Evolutionary conservation across 306 rosid genomes (phyloP).

Genomic region (Inga laurina): DNA sequence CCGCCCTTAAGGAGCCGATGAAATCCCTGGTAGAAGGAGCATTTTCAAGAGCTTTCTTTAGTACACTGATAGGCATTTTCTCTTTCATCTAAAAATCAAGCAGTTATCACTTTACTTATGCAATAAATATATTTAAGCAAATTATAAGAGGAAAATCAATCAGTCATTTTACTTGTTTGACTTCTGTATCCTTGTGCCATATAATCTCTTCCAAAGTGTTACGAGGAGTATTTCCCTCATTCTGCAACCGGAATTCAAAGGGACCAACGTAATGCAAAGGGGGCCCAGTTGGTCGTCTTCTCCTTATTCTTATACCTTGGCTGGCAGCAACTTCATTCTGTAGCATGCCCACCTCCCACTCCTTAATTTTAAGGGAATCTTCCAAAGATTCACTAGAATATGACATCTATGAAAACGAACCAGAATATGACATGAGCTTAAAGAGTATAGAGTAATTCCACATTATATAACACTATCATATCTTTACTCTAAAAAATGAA

Average conservation of each 20-base stretch:
- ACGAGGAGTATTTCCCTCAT: slow-evolving; percentile 87
- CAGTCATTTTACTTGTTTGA: slow-evolving; percentile 49
- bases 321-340: slow-evolving; percentile 82
- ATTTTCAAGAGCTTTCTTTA: slow-evolving; percentile 62
- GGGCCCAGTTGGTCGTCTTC: slow-evolving; percentile 84
- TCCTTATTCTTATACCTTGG: slow-evolving; percentile 88
- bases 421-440: slow-evolving; percentile 13
- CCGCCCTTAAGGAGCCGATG: slow-evolving; percentile 76
- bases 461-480: neutral
- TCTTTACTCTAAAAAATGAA: slow-evolving; percentile 14
- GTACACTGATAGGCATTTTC: slow-evolving; percentile 55
- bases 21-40: slow-evolving; percentile 86
- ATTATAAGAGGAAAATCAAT: slow-evolving; percentile 22
- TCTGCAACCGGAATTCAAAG: slow-evolving; percentile 82
- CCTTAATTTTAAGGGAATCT: slow-evolving; percentile 66
- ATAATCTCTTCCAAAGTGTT: slow-evolving; percentile 93
- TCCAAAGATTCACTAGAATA: slow-evolving; percentile 42
- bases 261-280: slow-evolving; percentile 95
- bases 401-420: slow-evolving; percentile 40
- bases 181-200: slow-evolving; percentile 88
- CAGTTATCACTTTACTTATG: neutral
- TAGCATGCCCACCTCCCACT: slow-evolving; percentile 85
- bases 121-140: neutral
- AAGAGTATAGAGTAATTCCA: neutral
- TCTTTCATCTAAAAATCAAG: slow-evolving; percentile 65